Evolutionary conservation across 202 grass and related monocot genomes (phyloP).

Genomic region (Dendrocalamus latiflorus): DNA sequence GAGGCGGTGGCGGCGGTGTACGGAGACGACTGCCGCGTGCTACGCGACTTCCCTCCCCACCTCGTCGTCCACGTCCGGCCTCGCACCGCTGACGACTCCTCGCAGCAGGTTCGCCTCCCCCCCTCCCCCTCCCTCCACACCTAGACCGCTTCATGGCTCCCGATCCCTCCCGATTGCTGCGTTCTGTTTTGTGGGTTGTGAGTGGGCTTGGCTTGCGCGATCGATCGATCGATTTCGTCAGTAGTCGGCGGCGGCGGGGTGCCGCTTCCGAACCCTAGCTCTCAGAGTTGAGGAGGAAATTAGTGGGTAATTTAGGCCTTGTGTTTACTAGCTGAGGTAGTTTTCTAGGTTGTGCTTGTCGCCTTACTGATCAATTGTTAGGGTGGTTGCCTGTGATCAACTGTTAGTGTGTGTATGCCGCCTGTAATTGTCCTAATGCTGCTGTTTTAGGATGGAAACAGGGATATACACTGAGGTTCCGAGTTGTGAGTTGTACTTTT

Average conservation of each 20-base stretch:
- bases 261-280: conserved; percentile 11
- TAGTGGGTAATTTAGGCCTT: not conserved
- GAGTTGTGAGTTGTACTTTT: not conserved
- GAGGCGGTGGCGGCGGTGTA: conserved; percentile 74
- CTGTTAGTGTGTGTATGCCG: not conserved
- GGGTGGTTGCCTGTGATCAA: not conserved
- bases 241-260: not conserved
- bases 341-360: not conserved
- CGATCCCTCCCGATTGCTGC: not conserved
- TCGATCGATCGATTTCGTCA: not conserved
- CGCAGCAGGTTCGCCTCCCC: conserved; percentile 54
- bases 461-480: not conserved
- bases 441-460: not conserved
- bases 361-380: not conserved
- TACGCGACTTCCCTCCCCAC: conserved; percentile 66
- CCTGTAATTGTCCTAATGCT: not conserved
- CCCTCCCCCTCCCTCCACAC: too few species aligned
- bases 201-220: not conserved
- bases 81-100: conserved; percentile 79
- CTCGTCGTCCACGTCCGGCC: conserved; percentile 66
- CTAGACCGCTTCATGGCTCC: not conserved
- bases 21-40: conserved; percentile 65
- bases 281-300: not conserved
- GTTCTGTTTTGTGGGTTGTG: not conserved
- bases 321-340: too few species aligned